Evolutionary conservation across 2,329 filamentous ascomycete genomes (phyloP), one percentile per base, ranked within the genome.

Genomic region (Fusarium sp.): DNA sequence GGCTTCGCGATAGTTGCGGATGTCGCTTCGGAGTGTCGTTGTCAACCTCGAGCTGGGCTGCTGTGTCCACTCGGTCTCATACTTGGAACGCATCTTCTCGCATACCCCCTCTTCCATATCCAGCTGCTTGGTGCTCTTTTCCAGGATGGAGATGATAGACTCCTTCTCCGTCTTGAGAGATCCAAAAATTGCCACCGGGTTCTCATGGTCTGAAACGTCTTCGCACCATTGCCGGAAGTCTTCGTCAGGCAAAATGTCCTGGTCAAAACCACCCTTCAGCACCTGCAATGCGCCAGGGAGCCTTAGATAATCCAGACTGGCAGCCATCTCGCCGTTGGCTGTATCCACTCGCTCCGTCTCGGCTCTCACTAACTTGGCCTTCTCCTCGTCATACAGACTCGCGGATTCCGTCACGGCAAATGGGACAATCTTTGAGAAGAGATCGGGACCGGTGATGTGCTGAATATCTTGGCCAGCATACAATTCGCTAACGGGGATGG

Each of bases 51-150:
- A 94, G 80, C 96, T 98, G 12, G 96, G 96, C 79, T 99, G 96
- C 79, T 99, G 96, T 20, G 94, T 98, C 96, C 96, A 99, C 63
- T 98, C 96, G 31, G 88, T 89, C 64, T 96, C 95, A 80, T 98
- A 98, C 81, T 99, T 99, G 14, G 95, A 97, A 55, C 96, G 91
- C 96, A 99, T 99, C 86, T 98, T 99, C 82, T 99, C 96, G 81
- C 96, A 99, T 0, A 98, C 94, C 64, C 94, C 97, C 84, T 98
- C 97, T 82, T 99, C 96, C 91, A 96, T 95, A 75, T 99, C 96
- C 46, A 99, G 85, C 78, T 97, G 93, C 81, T 97, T 97, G 64
- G 92, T 91, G 77, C 94, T 94, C 66, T 90, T 90, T 65, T 98
- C 95, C 64, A 99, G 83, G 4, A 91, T 89, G 4, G 87, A 86